Evolutionary conservation across 331 rosid species (phyloP).

Genomic region (Acacia concinna): DNA sequence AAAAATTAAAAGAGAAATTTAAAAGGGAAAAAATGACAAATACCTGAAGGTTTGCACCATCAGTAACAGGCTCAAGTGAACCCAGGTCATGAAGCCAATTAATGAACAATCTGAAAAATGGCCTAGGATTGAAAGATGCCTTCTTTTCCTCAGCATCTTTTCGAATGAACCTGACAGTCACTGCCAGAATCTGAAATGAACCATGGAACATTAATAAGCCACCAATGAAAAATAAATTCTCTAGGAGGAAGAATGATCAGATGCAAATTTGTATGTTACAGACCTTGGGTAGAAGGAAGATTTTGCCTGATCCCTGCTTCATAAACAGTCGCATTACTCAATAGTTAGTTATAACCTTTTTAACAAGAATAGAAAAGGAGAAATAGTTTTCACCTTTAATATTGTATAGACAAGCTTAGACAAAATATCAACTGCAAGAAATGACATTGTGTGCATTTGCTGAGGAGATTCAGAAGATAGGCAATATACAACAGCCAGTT

Average conservation of each 20-base stretch:
- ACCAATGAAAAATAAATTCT: conserved; percentile 8
- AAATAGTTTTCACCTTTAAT: conserved; percentile 61
- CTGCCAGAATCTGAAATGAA: conserved; percentile 64
- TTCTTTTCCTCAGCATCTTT: conserved; percentile 93
- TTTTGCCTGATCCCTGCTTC: conserved; percentile 79
- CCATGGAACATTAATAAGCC: conserved; percentile 12
- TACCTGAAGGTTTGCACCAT: conserved; percentile 96
- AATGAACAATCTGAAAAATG: conserved; percentile 88
- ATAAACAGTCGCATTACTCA: conserved; percentile 28
- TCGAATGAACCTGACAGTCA: conserved; percentile 68
- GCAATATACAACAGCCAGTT: conserved; percentile 78
- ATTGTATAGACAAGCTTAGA: conserved; percentile 77
- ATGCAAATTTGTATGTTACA: conserved; percentile 21
- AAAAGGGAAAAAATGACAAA: conserved; percentile 27
- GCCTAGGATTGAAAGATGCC: conserved; percentile 81
- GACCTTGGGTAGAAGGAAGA: conserved; percentile 63
- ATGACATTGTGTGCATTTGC: conserved; percentile 66
- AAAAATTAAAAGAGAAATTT: background rate
- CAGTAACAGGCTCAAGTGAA: conserved; percentile 75
- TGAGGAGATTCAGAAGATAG: conserved; percentile 79
- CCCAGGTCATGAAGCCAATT: conserved; percentile 93
- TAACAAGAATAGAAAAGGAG: background rate
- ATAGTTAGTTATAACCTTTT: conserved; percentile 11
- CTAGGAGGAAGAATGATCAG: background rate
- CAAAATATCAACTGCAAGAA: conserved; percentile 83